Conservation (phyloP, 176 grass and related monocot genomes). For the Carex cristatella region DNA sequence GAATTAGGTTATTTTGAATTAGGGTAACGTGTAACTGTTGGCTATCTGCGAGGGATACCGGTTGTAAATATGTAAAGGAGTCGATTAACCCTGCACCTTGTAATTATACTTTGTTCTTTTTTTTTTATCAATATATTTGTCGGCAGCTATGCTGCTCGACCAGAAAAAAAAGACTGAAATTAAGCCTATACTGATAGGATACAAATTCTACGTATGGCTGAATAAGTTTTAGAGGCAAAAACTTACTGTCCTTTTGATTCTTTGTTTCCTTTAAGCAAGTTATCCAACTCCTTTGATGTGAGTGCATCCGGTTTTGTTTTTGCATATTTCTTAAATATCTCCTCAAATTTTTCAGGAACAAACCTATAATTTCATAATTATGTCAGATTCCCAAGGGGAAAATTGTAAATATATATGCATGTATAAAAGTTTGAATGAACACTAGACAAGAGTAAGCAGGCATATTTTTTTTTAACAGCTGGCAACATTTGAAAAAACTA, state of each 20-base stretch:
- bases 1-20: too few relatives aligned
- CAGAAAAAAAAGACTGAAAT: not conserved
- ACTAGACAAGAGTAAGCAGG: not conserved
- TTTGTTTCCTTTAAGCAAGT: conserved; percentile 56
- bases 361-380: conserved; percentile 32
- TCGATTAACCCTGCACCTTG: too few relatives aligned
- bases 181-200: not conserved
- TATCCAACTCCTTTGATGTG: conserved; percentile 39
- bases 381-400: not conserved
- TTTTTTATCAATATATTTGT: too few relatives aligned
- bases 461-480: not conserved
- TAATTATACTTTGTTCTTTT: too few relatives aligned
- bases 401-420: not conserved
- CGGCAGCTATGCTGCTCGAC: too few relatives aligned
- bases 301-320: conserved; percentile 40
- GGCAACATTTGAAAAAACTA: not conserved
- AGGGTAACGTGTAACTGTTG: too few relatives aligned
- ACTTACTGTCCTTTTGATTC: conserved; percentile 52
- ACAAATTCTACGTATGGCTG: not conserved
- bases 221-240: not conserved
- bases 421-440: not conserved
- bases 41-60: too few relatives aligned
- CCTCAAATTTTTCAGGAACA: conserved; percentile 66
- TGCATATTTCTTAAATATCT: conserved; percentile 74
- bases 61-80: too few relatives aligned